Base-by-base conservation (phyloP, 1,284 basidiomycete genomes). In the Testicularia cyperi region DNA sequence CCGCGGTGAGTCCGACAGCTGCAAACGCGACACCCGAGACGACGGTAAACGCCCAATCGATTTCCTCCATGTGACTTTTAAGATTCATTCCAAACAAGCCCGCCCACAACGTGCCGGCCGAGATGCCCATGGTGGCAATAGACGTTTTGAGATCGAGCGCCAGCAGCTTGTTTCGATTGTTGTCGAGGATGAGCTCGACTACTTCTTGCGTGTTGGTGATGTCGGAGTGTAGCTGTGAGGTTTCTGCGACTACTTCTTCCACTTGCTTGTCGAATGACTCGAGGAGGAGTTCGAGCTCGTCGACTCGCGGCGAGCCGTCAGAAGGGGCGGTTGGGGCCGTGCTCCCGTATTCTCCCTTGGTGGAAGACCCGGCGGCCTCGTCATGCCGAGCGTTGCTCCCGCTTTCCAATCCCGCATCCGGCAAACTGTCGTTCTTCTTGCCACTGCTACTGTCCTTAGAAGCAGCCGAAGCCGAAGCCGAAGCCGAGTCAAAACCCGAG, bases 161-260 rank as follows among this genome's bases (percentile, higher is more conserved):
- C 13, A 97, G 81, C 12, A 98, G 81, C 4, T 88, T 85, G 75
- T 98, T 98, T 35, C 94, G 87, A 79, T 95, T 95, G 46, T 91
- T 89, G 77, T 98, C 94, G 34, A 98, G 82, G 72, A 97, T 92
- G 46, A 98, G 82, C 78, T 98, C 94, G 6, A 95, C 90, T 38
- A 97, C 94, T 78, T 97, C 92, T 80, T 96, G 92, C 0, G 92
- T 97, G 14, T 90, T 91, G 79, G 90, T 87, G 43, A 97, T 90
- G 74, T 74, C 70, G 9, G 52, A 52, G 20, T 51, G 38, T 19
- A 73, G 61, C 16, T 62, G 58, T 8, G 55, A 58, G 8, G 67
- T 63, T 42, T 74, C 64, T 1, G 56, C 55, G 6, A 72, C 45
- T 2, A 74, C 67, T 34, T 71, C 69, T 38, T 71, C 71, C 8